phyloP scores from a whole-genome alignment of 2,329 filamentous ascomycete genomes.

The Metarhizium album region DNA sequence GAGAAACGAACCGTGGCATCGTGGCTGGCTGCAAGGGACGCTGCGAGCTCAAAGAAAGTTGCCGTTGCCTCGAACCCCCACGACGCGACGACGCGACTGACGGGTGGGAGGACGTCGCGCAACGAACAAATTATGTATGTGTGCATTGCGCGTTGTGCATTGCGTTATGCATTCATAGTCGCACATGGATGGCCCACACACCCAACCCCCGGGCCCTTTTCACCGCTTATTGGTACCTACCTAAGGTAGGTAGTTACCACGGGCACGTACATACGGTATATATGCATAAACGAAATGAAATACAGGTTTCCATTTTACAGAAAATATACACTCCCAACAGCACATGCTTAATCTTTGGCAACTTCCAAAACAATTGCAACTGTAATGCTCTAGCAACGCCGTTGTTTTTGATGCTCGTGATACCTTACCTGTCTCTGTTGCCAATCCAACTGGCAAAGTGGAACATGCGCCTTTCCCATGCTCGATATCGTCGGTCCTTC shows the following conservation, averaged over 20 bases:
- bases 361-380: not conserved
- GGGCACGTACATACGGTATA: no score
- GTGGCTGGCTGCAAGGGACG: slow-evolving; percentile 7
- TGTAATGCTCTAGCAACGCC: slow-evolving; percentile 9
- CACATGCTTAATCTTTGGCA: not conserved
- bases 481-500: slow-evolving; percentile 1
- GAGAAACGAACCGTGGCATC: slow-evolving; percentile 17
- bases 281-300: no score
- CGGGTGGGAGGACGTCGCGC: no score
- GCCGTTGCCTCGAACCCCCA: not conserved
- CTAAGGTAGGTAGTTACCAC: no score
- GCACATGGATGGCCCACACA: not conserved
- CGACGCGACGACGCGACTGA: slow-evolving; percentile 7
- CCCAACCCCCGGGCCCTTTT: slow-evolving; percentile 11
- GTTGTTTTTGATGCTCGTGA: slow-evolving; percentile 3
- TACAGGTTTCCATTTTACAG: not conserved
- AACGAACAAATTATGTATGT: no score
- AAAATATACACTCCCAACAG: not conserved
- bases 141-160: no score
- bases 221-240: no score
- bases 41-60: not conserved
- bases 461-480: slow-evolving; percentile 3
- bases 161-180: no score
- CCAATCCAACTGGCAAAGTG: not conserved
- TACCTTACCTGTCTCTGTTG: not conserved